Evolutionary conservation across 257 asterid genomes (phyloP).

Genomic region (Penstemon newberryi): DNA sequence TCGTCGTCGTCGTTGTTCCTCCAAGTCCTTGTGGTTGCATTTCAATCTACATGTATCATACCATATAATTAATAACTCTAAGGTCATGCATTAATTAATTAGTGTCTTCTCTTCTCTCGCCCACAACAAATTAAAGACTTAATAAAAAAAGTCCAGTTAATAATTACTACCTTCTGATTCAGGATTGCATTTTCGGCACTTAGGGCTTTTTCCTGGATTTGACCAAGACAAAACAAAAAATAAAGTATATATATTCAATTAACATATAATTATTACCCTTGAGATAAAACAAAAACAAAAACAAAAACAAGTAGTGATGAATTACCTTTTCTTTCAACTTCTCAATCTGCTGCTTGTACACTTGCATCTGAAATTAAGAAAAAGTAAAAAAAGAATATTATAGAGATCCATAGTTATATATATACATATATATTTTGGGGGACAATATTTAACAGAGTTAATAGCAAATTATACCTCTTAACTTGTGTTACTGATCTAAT

Average conservation of each 20-base stretch:
- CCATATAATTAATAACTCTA: background rate
- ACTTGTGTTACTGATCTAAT: too few relatives aligned
- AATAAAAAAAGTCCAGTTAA: background rate
- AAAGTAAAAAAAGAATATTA: background rate
- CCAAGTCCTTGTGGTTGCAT: conserved; percentile 25
- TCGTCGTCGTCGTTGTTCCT: conserved; percentile 2
- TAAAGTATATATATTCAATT: background rate
- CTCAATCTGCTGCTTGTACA: conserved; percentile 71
- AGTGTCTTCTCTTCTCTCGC: too few relatives aligned
- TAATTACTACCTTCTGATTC: conserved; percentile 56
- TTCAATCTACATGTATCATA: conserved; percentile 36
- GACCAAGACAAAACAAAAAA: background rate
- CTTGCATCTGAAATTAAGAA: conserved; percentile 56
- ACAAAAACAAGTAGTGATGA: background rate
- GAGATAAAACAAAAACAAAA: background rate
- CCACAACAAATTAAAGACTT: background rate
- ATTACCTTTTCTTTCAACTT: conserved; percentile 78
- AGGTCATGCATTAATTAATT: background rate
- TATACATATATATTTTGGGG: too few relatives aligned
- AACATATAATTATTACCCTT: background rate
- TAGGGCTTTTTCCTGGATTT: conserved; percentile 62
- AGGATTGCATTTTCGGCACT: conserved; percentile 74
- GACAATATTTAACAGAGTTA: too few relatives aligned
- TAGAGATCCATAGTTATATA: too few relatives aligned
- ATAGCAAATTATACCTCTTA: too few relatives aligned